A percentile compares a stretch with the other conserved stretches of the same genome.
Evolutionary conservation across 1,284 basidiomycete species (phyloP).

Genomic region (Phaffia rhodozyma): DNA sequence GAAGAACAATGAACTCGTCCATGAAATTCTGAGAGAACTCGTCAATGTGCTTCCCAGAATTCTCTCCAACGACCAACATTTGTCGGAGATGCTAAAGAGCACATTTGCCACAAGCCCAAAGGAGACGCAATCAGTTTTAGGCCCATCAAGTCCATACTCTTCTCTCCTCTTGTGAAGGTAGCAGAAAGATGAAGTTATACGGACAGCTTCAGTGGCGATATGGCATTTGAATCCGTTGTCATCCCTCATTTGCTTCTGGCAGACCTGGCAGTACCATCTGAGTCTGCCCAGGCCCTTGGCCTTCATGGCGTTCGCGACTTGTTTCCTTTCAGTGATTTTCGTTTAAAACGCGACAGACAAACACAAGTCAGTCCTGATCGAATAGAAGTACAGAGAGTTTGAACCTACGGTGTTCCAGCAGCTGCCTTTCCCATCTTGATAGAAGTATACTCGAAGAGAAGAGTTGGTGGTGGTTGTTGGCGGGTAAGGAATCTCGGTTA

Average conservation of each 20-base stretch:
- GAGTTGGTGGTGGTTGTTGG: neutral
- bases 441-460: neutral
- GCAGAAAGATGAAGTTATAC: constrained; percentile 22
- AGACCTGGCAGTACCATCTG: constrained; percentile 93
- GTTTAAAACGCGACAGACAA: neutral
- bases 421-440: constrained; percentile 35
- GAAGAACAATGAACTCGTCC: constrained; percentile 74
- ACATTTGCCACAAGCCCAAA: neutral
- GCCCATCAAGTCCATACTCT: neutral
- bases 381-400: neutral
- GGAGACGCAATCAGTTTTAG: neutral
- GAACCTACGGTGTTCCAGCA: constrained; percentile 58
- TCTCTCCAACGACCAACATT: constrained; percentile 88
- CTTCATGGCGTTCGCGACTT: constrained; percentile 89
- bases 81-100: constrained; percentile 61
- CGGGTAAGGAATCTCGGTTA: too few relatives aligned
- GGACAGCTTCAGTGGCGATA: constrained; percentile 16
- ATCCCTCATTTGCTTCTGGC: constrained; percentile 89
- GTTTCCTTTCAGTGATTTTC: constrained; percentile 42
- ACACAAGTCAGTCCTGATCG: neutral
- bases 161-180: neutral
- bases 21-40: constrained; percentile 85
- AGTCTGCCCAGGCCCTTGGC: constrained; percentile 85
- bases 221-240: constrained; percentile 83
- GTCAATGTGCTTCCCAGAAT: constrained; percentile 79